These are phyloP conservation scores for Nemania bipapillata DNA, from an alignment of 2,329 filamentous ascomycete species.

Conservation along the genomic window DNA sequence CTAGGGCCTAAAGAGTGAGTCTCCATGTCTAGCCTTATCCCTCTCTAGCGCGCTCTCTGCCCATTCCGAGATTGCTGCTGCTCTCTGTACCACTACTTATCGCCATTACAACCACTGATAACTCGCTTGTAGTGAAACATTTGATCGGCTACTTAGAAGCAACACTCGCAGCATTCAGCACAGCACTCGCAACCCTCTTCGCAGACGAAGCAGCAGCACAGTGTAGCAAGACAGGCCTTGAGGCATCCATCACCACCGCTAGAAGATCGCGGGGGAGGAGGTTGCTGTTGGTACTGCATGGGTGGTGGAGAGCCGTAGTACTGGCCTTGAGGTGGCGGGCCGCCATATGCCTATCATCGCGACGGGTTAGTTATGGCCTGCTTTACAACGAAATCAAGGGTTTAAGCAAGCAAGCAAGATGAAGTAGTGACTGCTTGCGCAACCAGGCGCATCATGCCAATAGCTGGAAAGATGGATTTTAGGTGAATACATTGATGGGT, in stretches of 20 bases:
- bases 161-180: constrained; percentile 59
- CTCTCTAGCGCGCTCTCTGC: neutral
- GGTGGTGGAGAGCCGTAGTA: constrained; percentile 56
- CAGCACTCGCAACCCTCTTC: constrained; percentile 64
- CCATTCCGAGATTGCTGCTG: neutral
- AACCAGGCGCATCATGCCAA: neutral
- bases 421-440: neutral
- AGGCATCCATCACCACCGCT: constrained; percentile 57
- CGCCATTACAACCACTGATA: neutral
- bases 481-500: neutral
- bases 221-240: constrained; percentile 58
- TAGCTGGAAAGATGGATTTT: neutral
- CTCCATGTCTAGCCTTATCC: neutral
- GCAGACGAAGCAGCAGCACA: constrained; percentile 64
- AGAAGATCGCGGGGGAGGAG: constrained; percentile 51
- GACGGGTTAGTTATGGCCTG: constrained; percentile 22
- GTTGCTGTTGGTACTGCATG: constrained; percentile 61
- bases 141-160: constrained; percentile 46
- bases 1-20: constrained; percentile 1
- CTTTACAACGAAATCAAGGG: no score
- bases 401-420: neutral
- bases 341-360: constrained; percentile 53
- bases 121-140: neutral
- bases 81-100: neutral
- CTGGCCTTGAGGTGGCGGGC: constrained; percentile 53